These are phyloP conservation scores for Diaporthe nobilis DNA, from an alignment of 2,329 filamentous ascomycete genomes.

Conservation along the genomic window DNA sequence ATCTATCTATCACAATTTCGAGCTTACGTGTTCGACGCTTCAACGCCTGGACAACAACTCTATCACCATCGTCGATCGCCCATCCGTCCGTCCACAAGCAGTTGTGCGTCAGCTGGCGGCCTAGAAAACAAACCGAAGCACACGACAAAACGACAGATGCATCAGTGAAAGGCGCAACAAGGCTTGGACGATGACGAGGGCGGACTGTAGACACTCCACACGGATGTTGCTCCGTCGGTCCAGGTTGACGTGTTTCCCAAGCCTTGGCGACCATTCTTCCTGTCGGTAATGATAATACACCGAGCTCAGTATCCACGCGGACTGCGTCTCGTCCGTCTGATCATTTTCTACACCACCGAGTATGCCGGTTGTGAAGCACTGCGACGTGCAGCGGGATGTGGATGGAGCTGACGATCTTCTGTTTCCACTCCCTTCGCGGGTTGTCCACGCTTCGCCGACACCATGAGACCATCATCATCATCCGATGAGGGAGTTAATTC, in stretches of 20 bases:
- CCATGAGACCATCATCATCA: too few relatives aligned
- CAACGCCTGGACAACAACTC: not conserved
- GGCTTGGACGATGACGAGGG: not conserved
- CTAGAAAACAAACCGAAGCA: not conserved
- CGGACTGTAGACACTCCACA: not conserved
- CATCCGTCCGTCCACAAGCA: too few relatives aligned
- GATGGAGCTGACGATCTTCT: not conserved
- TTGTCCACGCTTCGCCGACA: not conserved
- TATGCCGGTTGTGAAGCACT: not conserved
- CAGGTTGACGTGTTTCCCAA: not conserved
- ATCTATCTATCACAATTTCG: conserved; percentile 6
- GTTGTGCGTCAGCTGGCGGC: not conserved
- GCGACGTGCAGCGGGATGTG: not conserved
- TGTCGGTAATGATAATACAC: not conserved
- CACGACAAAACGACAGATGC: not conserved
- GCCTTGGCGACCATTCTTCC: not conserved
- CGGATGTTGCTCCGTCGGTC: not conserved
- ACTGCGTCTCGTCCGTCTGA: not conserved
- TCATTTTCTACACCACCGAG: not conserved
- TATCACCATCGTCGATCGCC: not conserved
- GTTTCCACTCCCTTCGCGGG: not conserved
- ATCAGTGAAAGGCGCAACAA: not conserved
- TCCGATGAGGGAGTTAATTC: not conserved
- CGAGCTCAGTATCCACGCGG: not conserved
- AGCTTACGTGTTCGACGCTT: conserved; percentile 14